Percentiles rank a stretch among this genome's conserved stretches.
Conservation (phyloP, 2,329 filamentous ascomycete species). For the Trichoderma lentiforme region DNA sequence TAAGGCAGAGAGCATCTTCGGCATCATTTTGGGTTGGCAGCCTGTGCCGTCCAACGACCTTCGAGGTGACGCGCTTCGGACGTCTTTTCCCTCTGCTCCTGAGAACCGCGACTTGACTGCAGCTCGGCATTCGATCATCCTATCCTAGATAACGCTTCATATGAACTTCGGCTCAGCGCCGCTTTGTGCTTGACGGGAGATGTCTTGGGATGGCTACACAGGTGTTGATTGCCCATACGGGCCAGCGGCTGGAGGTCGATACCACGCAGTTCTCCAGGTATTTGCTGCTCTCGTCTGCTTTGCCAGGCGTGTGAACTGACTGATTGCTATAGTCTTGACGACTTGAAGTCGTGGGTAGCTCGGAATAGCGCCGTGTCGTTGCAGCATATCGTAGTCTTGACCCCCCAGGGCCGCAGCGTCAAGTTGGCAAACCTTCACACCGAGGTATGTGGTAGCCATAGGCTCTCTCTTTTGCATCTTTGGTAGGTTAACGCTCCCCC, state of each 20-base stretch:
- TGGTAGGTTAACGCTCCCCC: constrained; percentile 6
- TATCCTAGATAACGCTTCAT: background rate
- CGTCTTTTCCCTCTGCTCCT: background rate
- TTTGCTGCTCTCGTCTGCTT: constrained; percentile 28
- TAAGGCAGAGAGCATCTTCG: background rate
- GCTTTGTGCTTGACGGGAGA: constrained; percentile 37
- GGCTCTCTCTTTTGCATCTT: background rate
- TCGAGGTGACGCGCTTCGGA: background rate
- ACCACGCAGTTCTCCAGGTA: constrained; percentile 71
- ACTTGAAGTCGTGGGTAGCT: constrained; percentile 77
- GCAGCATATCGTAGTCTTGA: constrained; percentile 83
- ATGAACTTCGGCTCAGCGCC: constrained; percentile 25
- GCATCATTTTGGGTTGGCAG: background rate
- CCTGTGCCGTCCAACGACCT: background rate
- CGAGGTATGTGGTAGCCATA: constrained; percentile 56
- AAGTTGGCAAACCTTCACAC: constrained; percentile 75
- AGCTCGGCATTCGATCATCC: background rate
- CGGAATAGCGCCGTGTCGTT: constrained; percentile 69
- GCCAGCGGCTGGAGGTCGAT: constrained; percentile 79
- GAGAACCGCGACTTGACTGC: background rate
- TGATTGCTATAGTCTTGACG: constrained; percentile 63
- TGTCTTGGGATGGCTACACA: constrained; percentile 77
- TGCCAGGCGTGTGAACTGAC: background rate
- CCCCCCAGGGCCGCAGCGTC: constrained; percentile 76
- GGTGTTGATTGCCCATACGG: constrained; percentile 90